Conservation (phyloP, 768 basidiomycete genomes). For the Saitozyma sp. region DNA sequence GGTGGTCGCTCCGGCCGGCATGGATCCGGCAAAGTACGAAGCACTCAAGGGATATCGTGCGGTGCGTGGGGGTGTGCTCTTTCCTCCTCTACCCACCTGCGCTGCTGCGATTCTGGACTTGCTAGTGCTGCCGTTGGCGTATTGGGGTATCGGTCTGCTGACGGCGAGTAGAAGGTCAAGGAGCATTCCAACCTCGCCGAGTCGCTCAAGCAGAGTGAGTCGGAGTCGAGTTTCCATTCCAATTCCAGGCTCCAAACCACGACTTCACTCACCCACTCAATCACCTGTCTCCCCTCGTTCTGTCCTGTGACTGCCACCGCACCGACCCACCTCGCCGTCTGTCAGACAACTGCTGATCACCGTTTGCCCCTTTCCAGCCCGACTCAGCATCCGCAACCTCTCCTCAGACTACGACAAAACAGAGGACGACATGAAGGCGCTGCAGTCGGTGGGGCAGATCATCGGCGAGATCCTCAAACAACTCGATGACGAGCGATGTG, state of each 20-base stretch:
- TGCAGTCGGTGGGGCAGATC: slow-evolving; percentile 98
- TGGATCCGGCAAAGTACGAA: slow-evolving; percentile 45
- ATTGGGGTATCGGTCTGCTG: not conserved
- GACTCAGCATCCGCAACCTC: slow-evolving; percentile 84
- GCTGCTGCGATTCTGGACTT: not conserved
- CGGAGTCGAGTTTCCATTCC: not conserved
- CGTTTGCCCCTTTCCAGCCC: slow-evolving; percentile 59
- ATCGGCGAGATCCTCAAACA: slow-evolving; percentile 99
- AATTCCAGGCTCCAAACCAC: too few species aligned
- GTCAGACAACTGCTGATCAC: not conserved
- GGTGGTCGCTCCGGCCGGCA: slow-evolving; percentile 37
- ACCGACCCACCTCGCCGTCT: not conserved
- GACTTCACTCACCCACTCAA: too few species aligned
- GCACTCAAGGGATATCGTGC: slow-evolving; percentile 53
- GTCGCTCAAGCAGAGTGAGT: slow-evolving; percentile 84
- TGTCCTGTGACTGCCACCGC: too few species aligned
- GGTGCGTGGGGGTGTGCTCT: slow-evolving; percentile 30
- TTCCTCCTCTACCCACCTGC: not conserved
- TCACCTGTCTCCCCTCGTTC: too few species aligned
- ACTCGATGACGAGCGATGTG: slow-evolving; percentile 94
- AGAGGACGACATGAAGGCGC: slow-evolving; percentile 97
- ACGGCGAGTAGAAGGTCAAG: slow-evolving; percentile 79
- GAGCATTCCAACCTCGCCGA: slow-evolving; percentile 84
- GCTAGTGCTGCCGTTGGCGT: too few species aligned
- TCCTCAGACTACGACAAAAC: slow-evolving; percentile 90